Base-by-base conservation (phyloP, 2,329 filamentous ascomycete species). In the Apiospora kogelbergensis region DNA sequence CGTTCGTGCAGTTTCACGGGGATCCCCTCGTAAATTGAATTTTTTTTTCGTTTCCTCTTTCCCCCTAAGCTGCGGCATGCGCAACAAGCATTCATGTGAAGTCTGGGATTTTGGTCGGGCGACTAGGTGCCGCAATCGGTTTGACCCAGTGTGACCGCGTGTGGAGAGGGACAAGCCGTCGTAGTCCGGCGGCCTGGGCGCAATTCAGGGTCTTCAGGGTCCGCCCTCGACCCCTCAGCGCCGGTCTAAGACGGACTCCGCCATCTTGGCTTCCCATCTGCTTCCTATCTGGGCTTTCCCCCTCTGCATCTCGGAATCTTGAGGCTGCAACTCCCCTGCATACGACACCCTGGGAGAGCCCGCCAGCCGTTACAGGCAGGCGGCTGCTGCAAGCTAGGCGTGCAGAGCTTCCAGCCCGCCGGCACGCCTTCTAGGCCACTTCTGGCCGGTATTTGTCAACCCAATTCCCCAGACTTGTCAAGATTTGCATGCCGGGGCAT, bases 211-310 rank as follows among this genome's bases (percentile, higher is more conserved):
- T 60, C 53, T 60, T 60, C 53, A 60, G 30, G 53, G 53, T 60
- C 26, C 24, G 46, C 24, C 13, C 3, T 17, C 3, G 6, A 15
- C 46, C 46, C 53, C 53, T 60, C 30, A 22, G 53, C 53, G 53
- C 53, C 53, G 53, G 53, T 60, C 53, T 60, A 37, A 60, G 53
- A 37, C 53, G 53, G 53, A 60, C 53, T 60, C 53, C 53, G 53
- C 26, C 17, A 15, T 20, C 48, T 33, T 57, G 48, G 48, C 26
- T 22, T 30, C 26, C 48, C 45, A 48, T 17, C 6, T 22, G 9
- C 20, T 45, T 22, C 44, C 6, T n/a, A n/a, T n/a, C n/a, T n/a
- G n/a, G n/a, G n/a, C n/a, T 6, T 6, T 15, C 2, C 24, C 24
- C 30, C 26, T 30, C 48, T 42, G 40, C 11, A 42, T 42, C 48